Evolutionary conservation across 2,329 filamentous ascomycete genomes (phyloP).

Genomic region (Neonectria ditissima): DNA sequence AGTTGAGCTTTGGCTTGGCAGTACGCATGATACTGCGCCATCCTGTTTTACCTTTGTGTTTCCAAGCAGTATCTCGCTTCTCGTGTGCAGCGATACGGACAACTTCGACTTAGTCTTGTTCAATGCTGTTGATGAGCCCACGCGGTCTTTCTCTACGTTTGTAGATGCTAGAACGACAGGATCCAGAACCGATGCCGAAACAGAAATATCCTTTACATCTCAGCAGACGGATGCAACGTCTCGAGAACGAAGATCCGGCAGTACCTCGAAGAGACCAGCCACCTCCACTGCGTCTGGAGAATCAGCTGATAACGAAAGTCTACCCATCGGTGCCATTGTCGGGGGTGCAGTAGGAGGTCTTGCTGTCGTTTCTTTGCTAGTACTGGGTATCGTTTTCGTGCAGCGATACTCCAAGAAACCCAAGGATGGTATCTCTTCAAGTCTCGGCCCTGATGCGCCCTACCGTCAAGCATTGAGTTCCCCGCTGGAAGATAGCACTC

Average conservation of each 20-base stretch:
- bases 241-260: too few species aligned
- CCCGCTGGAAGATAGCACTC: not conserved
- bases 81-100: too few species aligned
- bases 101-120: not conserved
- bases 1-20: too few species aligned
- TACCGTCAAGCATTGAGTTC: not conserved
- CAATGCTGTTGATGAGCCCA: not conserved
- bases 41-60: too few species aligned
- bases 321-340: not conserved
- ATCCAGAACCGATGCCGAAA: not conserved
- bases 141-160: not conserved
- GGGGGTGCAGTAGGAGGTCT: not conserved
- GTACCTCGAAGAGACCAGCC: not conserved
- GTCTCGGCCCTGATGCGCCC: too few species aligned
- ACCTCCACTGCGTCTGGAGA: not conserved
- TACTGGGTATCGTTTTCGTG: not conserved
- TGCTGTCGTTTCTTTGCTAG: not conserved
- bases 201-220: not conserved
- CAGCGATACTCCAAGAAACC: not conserved
- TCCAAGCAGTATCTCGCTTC: too few species aligned
- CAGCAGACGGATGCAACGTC: too few species aligned
- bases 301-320: not conserved
- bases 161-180: not conserved
- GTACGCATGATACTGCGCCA: too few species aligned
- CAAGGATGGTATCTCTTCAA: not conserved